Percentiles rank a stretch among this genome's conserved stretches.
Evolutionary conservation across 257 asterid genomes (phyloP).

Genomic region (Lycium barbarum): DNA sequence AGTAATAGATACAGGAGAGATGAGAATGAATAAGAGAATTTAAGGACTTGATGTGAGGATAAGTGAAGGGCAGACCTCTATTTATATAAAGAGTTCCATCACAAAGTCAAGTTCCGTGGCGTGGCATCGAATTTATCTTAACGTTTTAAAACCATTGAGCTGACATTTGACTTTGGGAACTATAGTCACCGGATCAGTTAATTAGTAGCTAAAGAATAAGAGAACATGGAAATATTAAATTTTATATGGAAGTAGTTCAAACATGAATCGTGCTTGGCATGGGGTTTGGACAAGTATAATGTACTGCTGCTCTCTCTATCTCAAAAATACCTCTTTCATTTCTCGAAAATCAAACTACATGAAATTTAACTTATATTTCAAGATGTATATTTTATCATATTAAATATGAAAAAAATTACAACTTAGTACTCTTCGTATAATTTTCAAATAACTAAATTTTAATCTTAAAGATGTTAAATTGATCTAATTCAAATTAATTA

Average conservation of each 20-base stretch:
- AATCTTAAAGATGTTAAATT: no score
- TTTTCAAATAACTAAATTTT: no score
- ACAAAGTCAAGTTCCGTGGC: conserved; percentile 24
- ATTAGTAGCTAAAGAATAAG: not conserved
- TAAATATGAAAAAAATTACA: no score
- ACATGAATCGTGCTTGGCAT: conserved; percentile 24
- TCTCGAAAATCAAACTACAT: no score
- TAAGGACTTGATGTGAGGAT: not conserved
- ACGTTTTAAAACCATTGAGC: conserved; percentile 3
- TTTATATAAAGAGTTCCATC: conserved; percentile 24
- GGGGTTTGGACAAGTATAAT: not conserved
- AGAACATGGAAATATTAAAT: not conserved
- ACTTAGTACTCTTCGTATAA: no score
- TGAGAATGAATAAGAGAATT: not conserved
- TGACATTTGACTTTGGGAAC: conserved; percentile 7
- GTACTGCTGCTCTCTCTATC: no score
- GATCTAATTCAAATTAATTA: no score
- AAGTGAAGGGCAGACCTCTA: not conserved
- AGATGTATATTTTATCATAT: no score
- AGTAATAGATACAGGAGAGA: not conserved
- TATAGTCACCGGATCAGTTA: not conserved
- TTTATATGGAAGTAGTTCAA: not conserved
- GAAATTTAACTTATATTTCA: no score
- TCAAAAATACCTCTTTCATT: no score
- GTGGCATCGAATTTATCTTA: conserved; percentile 14